phyloP scores from a whole-genome alignment of 169 alveolate genomes.

The Eimeria acervulina region DNA sequence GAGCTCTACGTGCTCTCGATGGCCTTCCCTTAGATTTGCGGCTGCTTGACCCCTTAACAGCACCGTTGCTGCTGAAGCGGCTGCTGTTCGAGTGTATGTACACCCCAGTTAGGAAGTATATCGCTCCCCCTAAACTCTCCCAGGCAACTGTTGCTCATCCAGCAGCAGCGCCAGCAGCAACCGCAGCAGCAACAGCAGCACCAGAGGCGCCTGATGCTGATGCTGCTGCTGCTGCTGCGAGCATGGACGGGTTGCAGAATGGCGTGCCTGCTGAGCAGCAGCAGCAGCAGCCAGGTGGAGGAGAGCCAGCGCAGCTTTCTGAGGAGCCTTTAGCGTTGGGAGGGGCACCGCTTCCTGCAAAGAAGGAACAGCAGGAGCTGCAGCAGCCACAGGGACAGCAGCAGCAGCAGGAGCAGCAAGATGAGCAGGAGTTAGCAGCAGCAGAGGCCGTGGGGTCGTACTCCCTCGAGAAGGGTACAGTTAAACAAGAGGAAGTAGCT shows the following conservation, averaged over 20 bases:
- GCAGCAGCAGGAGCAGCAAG: background rate
- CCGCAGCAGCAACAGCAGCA: conserved; percentile 40
- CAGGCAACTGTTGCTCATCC: background rate
- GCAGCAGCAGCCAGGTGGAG: background rate
- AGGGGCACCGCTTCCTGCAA: background rate
- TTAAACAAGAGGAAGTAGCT: background rate
- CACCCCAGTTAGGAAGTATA: conserved; percentile 60
- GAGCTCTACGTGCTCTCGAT: conserved; percentile 59
- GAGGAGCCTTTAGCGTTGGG: background rate
- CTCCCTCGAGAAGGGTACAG: background rate
- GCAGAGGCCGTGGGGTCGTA: background rate
- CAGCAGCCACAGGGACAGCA: background rate
- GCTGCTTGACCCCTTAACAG: conserved; percentile 62
- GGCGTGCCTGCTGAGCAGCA: conserved; percentile 9
- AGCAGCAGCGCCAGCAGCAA: conserved; percentile 29
- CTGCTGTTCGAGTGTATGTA: conserved; percentile 80
- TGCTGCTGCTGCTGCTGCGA: too few relatives aligned
- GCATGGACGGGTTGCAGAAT: background rate
- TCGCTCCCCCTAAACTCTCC: conserved; percentile 11
- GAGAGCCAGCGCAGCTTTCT: background rate
- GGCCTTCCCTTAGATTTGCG: conserved; percentile 76
- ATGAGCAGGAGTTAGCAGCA: background rate
- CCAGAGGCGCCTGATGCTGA: background rate
- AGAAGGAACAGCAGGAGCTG: background rate
- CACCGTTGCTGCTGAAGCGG: conserved; percentile 78